These are phyloP conservation scores for Toxoplasma gondii DNA, from an alignment of 169 alveolate genomes.

Conservation along the genomic window DNA sequence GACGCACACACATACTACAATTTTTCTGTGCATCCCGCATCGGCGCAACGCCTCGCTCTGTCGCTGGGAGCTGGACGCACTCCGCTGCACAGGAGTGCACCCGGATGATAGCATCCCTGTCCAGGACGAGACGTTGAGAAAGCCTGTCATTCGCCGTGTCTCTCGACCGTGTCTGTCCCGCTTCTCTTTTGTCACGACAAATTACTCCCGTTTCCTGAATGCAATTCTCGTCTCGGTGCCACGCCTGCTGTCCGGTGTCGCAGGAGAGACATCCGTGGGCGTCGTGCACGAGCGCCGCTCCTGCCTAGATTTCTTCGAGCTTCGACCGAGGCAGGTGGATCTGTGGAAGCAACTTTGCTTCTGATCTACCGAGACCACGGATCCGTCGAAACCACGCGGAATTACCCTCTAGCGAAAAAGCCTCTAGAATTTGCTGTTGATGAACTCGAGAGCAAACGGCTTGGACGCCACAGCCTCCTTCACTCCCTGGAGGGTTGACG, in stretches of 20 bases:
- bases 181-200: no score
- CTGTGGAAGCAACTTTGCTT: no score
- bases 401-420: neutral
- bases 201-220: no score
- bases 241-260: no score
- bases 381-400: neutral
- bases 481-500: neutral
- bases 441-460: conserved; percentile 24
- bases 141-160: no score
- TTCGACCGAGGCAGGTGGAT: no score
- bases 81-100: neutral
- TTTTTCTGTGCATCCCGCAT: neutral
- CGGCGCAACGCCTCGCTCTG: neutral
- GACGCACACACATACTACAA: no score
- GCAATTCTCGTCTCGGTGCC: no score
- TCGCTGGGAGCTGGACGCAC: neutral
- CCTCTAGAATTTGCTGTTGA: conserved; percentile 15
- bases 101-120: neutral
- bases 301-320: no score
- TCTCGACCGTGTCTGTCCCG: no score
- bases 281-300: no score
- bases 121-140: neutral
- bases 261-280: no score
- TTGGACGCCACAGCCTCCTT: conserved; percentile 32
- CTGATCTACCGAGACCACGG: neutral